phyloP scores from a whole-genome alignment of 805 yeast species.

The Hanseniaspora valbyensis region DNA sequence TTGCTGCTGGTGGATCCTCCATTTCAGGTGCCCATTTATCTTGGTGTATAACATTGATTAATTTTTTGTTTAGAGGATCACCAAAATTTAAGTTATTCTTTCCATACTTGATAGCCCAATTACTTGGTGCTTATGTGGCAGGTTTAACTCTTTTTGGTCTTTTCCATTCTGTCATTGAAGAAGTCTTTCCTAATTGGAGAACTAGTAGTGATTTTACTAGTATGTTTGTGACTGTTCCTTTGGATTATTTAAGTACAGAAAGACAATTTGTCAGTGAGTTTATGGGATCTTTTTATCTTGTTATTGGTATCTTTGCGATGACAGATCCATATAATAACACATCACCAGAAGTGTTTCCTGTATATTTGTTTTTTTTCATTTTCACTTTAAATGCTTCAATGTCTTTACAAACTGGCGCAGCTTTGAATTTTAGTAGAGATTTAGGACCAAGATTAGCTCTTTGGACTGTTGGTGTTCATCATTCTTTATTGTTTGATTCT shows the following conservation, averaged over 20 bases:
- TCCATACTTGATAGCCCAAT: slow-evolving; percentile 37
- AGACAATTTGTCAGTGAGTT: slow-evolving; percentile 42
- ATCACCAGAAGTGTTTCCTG: slow-evolving; percentile 37
- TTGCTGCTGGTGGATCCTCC: slow-evolving; percentile 39
- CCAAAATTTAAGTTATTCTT: slow-evolving; percentile 36
- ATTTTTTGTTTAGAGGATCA: slow-evolving; percentile 41
- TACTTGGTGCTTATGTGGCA: slow-evolving; percentile 41
- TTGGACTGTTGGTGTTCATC: slow-evolving; percentile 38
- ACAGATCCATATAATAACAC: slow-evolving; percentile 42
- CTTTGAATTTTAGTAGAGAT: slow-evolving; percentile 46
- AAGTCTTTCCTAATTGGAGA: slow-evolving; percentile 25
- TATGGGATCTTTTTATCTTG: slow-evolving; percentile 36
- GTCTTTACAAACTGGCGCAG: slow-evolving; percentile 46
- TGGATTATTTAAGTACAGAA: slow-evolving; percentile 31
- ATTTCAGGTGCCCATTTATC: slow-evolving; percentile 50
- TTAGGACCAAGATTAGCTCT: slow-evolving; percentile 44
- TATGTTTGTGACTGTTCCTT: slow-evolving; percentile 39
- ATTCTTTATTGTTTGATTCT: slow-evolving; percentile 31
- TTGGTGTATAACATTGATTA: slow-evolving; percentile 41
- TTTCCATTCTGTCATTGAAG: slow-evolving; percentile 31
- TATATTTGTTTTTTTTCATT: slow-evolving; percentile 37
- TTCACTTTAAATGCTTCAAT: slow-evolving; percentile 37
- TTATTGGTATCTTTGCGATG: slow-evolving; percentile 39
- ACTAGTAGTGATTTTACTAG: slow-evolving; percentile 30
- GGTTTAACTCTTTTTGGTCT: slow-evolving; percentile 37